Conservation (phyloP, 2,329 filamentous ascomycete genomes). For the Sarocladium kiliense region DNA sequence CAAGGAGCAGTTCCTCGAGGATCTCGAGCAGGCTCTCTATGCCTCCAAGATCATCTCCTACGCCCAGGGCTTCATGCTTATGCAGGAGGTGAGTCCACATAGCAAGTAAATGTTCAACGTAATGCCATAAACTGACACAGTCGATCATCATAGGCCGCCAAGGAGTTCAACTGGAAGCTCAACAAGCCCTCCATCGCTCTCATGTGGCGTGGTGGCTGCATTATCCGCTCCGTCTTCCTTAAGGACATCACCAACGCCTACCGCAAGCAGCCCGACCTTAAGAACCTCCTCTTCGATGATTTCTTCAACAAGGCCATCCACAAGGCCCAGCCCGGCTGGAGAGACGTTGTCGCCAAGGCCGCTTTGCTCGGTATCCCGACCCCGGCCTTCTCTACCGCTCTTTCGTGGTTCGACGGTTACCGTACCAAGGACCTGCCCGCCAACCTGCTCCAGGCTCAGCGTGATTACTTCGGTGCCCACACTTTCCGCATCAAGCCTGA, state of each 20-base stretch:
- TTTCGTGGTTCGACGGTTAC: slow-evolving; percentile 99
- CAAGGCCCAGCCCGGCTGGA: slow-evolving; percentile 89
- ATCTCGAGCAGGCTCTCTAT: slow-evolving; percentile 98
- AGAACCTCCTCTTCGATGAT: slow-evolving; percentile 97
- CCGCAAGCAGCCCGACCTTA: slow-evolving; percentile 86
- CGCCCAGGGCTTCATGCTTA: slow-evolving; percentile 99
- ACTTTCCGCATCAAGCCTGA: slow-evolving; percentile 87
- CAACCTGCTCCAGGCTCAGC: slow-evolving; percentile 97
- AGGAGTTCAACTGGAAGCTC: slow-evolving; percentile 95
- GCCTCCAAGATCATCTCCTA: slow-evolving; percentile 99
- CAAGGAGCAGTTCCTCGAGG: slow-evolving; percentile 88
- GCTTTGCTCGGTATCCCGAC: slow-evolving; percentile 93
- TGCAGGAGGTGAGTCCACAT: slow-evolving; percentile 73
- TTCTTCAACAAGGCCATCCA: slow-evolving; percentile 99
- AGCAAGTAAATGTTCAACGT: too few relatives aligned
- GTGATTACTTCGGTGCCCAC: slow-evolving; percentile 98
- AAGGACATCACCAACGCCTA: slow-evolving; percentile 99
- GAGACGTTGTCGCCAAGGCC: slow-evolving; percentile 84
- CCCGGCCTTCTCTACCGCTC: slow-evolving; percentile 91
- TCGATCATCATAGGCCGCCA: slow-evolving; percentile 63
- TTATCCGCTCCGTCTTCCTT: slow-evolving; percentile 99
- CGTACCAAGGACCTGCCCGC: slow-evolving; percentile 94
- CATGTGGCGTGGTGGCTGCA: slow-evolving; percentile 99
- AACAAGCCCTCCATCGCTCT: slow-evolving; percentile 99
- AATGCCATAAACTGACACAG: not conserved